phyloP scores from a whole-genome alignment of 768 basidiomycete species.

The Lactarius sanguifluus region DNA sequence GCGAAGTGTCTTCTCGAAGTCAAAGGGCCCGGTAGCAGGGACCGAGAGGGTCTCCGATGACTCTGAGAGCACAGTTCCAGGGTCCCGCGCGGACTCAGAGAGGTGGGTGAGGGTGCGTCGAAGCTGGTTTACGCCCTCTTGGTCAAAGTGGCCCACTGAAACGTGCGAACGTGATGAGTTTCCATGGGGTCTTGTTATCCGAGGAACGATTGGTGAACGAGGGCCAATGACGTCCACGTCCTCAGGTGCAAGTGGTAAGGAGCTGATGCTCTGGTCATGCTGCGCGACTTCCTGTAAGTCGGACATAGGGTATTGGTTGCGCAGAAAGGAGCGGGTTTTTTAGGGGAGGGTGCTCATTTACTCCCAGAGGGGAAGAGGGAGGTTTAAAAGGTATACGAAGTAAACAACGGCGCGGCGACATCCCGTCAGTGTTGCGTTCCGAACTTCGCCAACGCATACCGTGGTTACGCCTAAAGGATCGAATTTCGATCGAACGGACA shows the following conservation, averaged over 20 bases:
- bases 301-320: conserved; percentile 5
- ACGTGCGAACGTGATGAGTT: conserved; percentile 33
- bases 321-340: background rate
- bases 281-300: background rate
- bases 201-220: background rate
- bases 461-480: background rate
- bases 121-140: conserved; percentile 45
- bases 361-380: background rate
- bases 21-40: conserved; percentile 32
- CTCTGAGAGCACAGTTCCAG: background rate
- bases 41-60: conserved; percentile 31
- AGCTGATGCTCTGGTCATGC: conserved; percentile 8
- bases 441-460: background rate
- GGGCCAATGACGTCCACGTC: background rate
- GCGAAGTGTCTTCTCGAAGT: conserved; percentile 35
- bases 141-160: conserved; percentile 53
- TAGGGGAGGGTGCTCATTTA: background rate
- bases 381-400: background rate
- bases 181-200: background rate
- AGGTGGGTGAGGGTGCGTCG: conserved; percentile 38
- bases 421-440: background rate
- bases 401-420: background rate
- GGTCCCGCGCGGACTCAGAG: background rate
- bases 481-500: no score
- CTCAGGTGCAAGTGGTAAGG: conserved; percentile 1